Percentiles rank a stretch among this genome's conserved stretches.
Evolutionary conservation across 2,329 filamentous ascomycete species (phyloP).

Genomic region (Eutypella sp.): DNA sequence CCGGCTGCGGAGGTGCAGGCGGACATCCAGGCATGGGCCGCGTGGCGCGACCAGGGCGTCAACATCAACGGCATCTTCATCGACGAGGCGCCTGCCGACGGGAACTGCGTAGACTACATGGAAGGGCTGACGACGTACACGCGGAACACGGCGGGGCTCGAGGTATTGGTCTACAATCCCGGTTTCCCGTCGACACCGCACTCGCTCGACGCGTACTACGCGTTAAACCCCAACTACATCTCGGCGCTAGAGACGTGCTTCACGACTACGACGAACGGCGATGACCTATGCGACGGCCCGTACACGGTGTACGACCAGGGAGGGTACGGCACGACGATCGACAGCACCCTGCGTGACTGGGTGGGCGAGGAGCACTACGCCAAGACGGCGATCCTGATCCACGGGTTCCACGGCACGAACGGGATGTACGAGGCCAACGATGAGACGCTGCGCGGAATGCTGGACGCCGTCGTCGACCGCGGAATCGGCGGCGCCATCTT

Average conservation of each 20-base stretch:
- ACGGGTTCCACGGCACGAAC: constrained; percentile 4
- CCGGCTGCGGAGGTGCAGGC: neutral
- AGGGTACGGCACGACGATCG: constrained; percentile 3
- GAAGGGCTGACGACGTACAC: neutral
- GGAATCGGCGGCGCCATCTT: constrained; percentile 1
- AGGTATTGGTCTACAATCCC: constrained; percentile 3
- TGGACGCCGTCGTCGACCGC: neutral
- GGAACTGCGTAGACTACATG: constrained; percentile 2
- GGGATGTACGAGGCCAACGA: constrained; percentile 1
- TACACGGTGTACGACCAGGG: constrained; percentile 3
- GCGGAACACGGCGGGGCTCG: neutral
- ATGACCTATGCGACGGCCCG: constrained; percentile 1
- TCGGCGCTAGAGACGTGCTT: constrained; percentile 5
- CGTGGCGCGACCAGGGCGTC: constrained; percentile 1
- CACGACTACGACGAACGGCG: neutral
- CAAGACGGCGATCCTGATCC: constrained; percentile 4
- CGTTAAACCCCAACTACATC: neutral
- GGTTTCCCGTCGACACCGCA: constrained; percentile 1
- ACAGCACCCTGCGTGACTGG: constrained; percentile 2
- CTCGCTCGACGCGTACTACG: constrained; percentile 1
- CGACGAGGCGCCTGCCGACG: constrained; percentile 3
- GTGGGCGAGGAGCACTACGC: constrained; percentile 1
- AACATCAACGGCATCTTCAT: constrained; percentile 3
- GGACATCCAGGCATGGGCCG: constrained; percentile 2
- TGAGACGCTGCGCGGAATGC: neutral